Percentiles rank a stretch among this genome's conserved stretches.
Conservation (phyloP, 257 asterid genomes). For the Solanum commersonii region DNA sequence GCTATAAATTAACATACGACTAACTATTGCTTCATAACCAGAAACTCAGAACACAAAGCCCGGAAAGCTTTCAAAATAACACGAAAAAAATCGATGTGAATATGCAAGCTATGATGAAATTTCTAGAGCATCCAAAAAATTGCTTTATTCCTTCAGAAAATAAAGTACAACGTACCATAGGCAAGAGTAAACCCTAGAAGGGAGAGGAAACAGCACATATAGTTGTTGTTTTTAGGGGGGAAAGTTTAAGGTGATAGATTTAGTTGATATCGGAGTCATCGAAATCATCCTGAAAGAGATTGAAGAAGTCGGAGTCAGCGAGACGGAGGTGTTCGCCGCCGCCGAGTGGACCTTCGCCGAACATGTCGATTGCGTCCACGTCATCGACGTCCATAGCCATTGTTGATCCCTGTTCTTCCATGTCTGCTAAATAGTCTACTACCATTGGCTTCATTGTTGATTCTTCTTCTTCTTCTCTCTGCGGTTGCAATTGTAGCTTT, state of each 20-base stretch:
- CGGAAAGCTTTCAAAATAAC: not conserved
- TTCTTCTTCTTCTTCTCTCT: not conserved
- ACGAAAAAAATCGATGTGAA: not conserved
- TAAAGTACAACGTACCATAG: not conserved
- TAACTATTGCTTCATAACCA: not conserved
- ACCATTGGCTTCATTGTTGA: constrained; percentile 27
- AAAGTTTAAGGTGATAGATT: constrained; percentile 9
- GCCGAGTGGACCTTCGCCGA: constrained; percentile 21
- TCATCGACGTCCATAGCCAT: constrained; percentile 49
- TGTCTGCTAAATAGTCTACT: constrained; percentile 16
- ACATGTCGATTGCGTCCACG: constrained; percentile 25
- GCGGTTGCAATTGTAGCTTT: not conserved
- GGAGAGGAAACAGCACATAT: not conserved
- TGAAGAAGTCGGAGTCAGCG: constrained; percentile 39
- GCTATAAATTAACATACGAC: not conserved
- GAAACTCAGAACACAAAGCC: not conserved
- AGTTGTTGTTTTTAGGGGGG: not conserved
- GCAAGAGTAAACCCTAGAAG: not conserved
- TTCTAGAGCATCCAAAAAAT: not conserved
- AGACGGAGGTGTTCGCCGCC: constrained; percentile 29
- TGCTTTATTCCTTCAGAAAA: not conserved
- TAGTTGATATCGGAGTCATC: constrained; percentile 10
- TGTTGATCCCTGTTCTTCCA: constrained; percentile 25
- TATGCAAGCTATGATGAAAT: not conserved
- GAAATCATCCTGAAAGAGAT: constrained; percentile 35